A percentile compares a stretch with the other conserved stretches of the same genome.
These are phyloP conservation scores for Candida sanyiensis DNA, from an alignment of 805 yeast genomes.

Conservation along the genomic window DNA sequence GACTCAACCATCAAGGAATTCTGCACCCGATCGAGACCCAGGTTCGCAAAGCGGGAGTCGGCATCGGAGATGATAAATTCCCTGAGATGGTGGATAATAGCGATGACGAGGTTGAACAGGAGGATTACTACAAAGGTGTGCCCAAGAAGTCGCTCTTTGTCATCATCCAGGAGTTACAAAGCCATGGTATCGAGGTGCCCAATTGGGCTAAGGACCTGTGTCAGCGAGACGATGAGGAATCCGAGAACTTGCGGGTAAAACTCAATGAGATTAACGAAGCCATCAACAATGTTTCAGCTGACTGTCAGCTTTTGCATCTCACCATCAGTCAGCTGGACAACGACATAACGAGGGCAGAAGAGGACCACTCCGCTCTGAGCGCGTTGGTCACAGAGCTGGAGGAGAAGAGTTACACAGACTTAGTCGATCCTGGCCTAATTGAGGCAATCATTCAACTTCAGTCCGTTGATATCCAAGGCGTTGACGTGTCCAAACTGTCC, in stretches of 20 bases:
- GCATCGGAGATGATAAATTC: slow-evolving; percentile 58
- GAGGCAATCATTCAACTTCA: slow-evolving; percentile 1
- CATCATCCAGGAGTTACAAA: slow-evolving; percentile 21
- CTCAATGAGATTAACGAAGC: slow-evolving; percentile 17
- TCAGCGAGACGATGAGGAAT: slow-evolving; percentile 15
- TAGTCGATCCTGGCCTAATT: background rate
- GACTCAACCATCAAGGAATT: slow-evolving; percentile 66
- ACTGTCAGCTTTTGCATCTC: slow-evolving; percentile 12
- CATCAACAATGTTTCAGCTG: slow-evolving; percentile 11
- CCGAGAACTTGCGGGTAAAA: slow-evolving; percentile 12
- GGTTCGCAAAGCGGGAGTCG: slow-evolving; percentile 52
- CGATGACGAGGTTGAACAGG: slow-evolving; percentile 19
- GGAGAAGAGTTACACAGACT: background rate
- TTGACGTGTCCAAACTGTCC: slow-evolving; percentile 14
- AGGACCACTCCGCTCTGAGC: background rate
- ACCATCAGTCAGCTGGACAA: slow-evolving; percentile 8
- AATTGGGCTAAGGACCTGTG: slow-evolving; percentile 17
- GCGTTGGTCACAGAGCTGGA: background rate
- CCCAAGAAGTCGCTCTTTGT: slow-evolving; percentile 24
- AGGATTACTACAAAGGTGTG: slow-evolving; percentile 22
- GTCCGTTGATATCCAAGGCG: background rate
- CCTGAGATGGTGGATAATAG: slow-evolving; percentile 1
- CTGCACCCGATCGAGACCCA: slow-evolving; percentile 72
- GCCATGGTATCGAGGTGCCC: slow-evolving; percentile 19
- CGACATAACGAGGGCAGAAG: background rate